Evolutionary conservation across 2,329 filamentous ascomycete genomes (phyloP).

Genomic region (Colletotrichum cereale): DNA sequence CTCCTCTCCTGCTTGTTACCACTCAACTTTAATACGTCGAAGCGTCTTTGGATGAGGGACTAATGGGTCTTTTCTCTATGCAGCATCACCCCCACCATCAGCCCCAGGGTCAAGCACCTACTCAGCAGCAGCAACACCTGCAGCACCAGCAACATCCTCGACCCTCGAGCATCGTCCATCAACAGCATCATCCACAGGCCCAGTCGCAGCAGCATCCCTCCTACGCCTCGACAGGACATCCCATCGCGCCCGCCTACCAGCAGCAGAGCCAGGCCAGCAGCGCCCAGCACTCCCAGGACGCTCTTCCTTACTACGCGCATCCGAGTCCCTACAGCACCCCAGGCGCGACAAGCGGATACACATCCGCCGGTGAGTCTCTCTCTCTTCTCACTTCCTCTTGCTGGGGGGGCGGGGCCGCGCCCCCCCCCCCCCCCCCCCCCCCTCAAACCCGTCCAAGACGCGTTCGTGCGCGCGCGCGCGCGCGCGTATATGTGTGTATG

Average conservation of each 20-base stretch:
- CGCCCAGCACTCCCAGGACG: slow-evolving; percentile 74
- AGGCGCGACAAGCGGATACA: slow-evolving; percentile 85
- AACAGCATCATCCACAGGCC: slow-evolving; percentile 77
- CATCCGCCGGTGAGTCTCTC: slow-evolving; percentile 80
- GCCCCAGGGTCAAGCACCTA: slow-evolving; percentile 78
- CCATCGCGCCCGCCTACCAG: slow-evolving; percentile 76
- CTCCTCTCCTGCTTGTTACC: slow-evolving; percentile 46
- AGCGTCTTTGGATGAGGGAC: slow-evolving; percentile 54
- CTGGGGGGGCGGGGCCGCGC: too few relatives aligned
- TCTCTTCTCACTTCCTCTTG: too few relatives aligned
- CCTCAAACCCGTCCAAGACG: slow-evolving; percentile 11
- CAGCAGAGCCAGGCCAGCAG: slow-evolving; percentile 72
- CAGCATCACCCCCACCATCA: slow-evolving; percentile 83
- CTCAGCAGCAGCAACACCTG: slow-evolving; percentile 75
- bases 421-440: neutral
- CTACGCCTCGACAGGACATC: slow-evolving; percentile 76
- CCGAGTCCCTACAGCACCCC: slow-evolving; percentile 86
- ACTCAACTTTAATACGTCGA: slow-evolving; percentile 45
- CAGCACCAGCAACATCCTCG: slow-evolving; percentile 77
- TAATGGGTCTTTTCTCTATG: slow-evolving; percentile 73
- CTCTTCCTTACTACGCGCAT: slow-evolving; percentile 80
- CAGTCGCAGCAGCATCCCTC: slow-evolving; percentile 73
- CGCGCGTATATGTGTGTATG: too few relatives aligned
- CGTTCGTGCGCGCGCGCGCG: neutral
- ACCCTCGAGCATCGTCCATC: slow-evolving; percentile 79